A percentile compares a stretch with the other conserved stretches of the same genome.
Conservation (phyloP, 805 yeast genomes). For the Ogataea parapolymorpha region DNA sequence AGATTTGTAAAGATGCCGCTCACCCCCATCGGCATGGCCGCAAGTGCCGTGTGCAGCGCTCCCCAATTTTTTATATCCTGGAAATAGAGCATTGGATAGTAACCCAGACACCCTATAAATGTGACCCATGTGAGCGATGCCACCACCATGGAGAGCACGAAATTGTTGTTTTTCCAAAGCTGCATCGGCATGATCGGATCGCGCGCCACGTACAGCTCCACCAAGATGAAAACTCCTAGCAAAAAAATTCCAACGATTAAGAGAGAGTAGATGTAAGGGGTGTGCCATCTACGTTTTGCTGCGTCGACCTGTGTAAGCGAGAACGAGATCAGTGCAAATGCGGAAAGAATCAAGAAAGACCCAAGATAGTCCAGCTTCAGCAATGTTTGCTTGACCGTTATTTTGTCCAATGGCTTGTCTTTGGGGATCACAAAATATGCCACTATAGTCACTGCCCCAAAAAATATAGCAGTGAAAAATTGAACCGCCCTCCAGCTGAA, state of each 20-base stretch:
- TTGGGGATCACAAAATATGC: constrained; percentile 33
- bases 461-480: constrained; percentile 37
- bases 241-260: constrained; percentile 34
- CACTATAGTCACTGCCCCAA: constrained; percentile 19
- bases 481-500: constrained; percentile 37
- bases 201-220: constrained; percentile 34
- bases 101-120: constrained; percentile 35
- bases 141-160: constrained; percentile 34
- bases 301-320: constrained; percentile 39
- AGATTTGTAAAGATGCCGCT: constrained; percentile 36
- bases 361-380: constrained; percentile 37
- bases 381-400: constrained; percentile 17
- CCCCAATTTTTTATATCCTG: constrained; percentile 34
- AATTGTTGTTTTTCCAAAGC: constrained; percentile 36
- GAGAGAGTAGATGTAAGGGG: constrained; percentile 39
- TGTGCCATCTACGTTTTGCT: constrained; percentile 37
- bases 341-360: constrained; percentile 31
- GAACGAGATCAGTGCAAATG: constrained; percentile 36
- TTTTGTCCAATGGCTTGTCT: constrained; percentile 25
- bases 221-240: constrained; percentile 29
- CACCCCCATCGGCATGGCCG: constrained; percentile 37
- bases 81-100: constrained; percentile 36
- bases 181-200: constrained; percentile 41
- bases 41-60: constrained; percentile 37
- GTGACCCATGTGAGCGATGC: constrained; percentile 35